These are phyloP conservation scores for Cladophialophora carrionii DNA, from an alignment of 2,329 filamentous ascomycete species.

Conservation along the genomic window DNA sequence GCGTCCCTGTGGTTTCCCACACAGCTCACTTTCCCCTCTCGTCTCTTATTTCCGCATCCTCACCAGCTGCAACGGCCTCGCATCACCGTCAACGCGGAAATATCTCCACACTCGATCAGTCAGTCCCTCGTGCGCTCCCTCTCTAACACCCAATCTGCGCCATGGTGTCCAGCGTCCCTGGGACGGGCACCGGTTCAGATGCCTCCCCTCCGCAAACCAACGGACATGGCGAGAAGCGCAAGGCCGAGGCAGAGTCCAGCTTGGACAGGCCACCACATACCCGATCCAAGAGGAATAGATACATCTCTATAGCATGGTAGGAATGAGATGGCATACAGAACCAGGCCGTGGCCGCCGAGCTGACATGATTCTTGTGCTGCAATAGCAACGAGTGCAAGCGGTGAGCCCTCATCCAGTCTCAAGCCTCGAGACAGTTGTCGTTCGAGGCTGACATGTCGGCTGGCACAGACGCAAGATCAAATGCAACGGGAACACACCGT, in stretches of 20 bases:
- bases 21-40: conserved; percentile 10
- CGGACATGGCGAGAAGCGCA: conserved; percentile 34
- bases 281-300: conserved; percentile 67
- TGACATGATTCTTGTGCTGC: conserved; percentile 24
- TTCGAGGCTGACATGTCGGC: conserved; percentile 1
- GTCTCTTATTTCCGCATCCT: conserved; percentile 14
- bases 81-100: conserved; percentile 27
- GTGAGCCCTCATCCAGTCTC: conserved; percentile 1
- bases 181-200: conserved; percentile 26
- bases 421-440: too few species aligned
- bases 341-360: background rate
- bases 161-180: conserved; percentile 27
- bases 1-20: conserved; percentile 1
- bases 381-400: conserved; percentile 66
- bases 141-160: background rate
- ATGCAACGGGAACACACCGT: conserved; percentile 66
- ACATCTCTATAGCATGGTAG: conserved; percentile 69
- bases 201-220: conserved; percentile 31
- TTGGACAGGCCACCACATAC: conserved; percentile 40
- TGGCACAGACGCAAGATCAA: conserved; percentile 61
- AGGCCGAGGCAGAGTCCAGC: conserved; percentile 29
- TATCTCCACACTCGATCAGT: conserved; percentile 26
- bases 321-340: conserved; percentile 28
- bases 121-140: conserved; percentile 18
- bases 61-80: conserved; percentile 6